Percentiles rank a stretch among this genome's conserved stretches.
phyloP scores from a whole-genome alignment of 176 grass and related monocot genomes.

The Bromus sterilis region DNA sequence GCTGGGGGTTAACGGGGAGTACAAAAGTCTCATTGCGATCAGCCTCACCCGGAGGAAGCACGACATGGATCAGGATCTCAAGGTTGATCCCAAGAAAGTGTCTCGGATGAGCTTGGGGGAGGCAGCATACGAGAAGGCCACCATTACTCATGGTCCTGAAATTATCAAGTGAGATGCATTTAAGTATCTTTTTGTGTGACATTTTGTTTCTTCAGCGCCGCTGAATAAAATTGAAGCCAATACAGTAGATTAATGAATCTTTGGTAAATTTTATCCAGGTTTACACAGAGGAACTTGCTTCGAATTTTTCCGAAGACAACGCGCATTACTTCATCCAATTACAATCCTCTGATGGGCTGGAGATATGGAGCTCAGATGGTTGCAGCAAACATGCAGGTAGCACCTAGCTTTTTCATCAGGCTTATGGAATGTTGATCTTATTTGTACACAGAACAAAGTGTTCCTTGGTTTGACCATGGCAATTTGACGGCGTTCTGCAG shows the following conservation, averaged over 20 bases:
- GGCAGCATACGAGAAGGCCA: constrained; percentile 57
- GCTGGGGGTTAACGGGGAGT: constrained; percentile 28
- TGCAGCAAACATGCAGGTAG: constrained; percentile 81
- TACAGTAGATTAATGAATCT: not conserved
- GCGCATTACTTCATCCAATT: constrained; percentile 64
- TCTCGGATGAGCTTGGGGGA: constrained; percentile 60
- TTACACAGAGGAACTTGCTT: constrained; percentile 63
- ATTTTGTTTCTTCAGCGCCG: not conserved
- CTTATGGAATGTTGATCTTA: not conserved
- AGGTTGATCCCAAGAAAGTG: constrained; percentile 44
- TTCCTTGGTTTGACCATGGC: not conserved
- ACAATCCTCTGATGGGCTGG: constrained; percentile 71
- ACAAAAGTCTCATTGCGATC: constrained; percentile 60
- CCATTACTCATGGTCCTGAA: constrained; percentile 33
- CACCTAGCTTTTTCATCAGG: not conserved
- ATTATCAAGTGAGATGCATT: constrained; percentile 38
- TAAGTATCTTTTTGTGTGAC: not conserved
- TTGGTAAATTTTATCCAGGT: constrained; percentile 25
- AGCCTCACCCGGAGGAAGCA: constrained; percentile 58
- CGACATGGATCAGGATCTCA: constrained; percentile 39
- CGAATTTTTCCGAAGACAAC: constrained; percentile 59
- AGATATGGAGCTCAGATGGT: constrained; percentile 79
- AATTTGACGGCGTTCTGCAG: not conserved
- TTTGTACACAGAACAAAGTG: not conserved
- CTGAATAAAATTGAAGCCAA: not conserved